Base-by-base conservation (phyloP, 2,329 filamentous ascomycete genomes). In the Orbilia brochopaga region DNA sequence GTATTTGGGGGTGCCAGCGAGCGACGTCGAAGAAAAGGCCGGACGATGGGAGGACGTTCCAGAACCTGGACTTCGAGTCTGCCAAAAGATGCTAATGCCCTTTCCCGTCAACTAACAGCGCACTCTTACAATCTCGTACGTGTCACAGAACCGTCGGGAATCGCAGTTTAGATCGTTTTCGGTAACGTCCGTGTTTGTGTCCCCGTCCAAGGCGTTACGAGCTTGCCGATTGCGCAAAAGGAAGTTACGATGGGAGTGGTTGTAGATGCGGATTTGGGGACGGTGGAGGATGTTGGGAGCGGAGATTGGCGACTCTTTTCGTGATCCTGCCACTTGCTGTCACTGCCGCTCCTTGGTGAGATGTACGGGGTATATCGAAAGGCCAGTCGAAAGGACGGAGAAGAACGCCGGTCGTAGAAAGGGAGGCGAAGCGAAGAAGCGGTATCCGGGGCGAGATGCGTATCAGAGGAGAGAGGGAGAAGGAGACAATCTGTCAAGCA, bases 391-490 rank as follows among this genome's bases (percentile, higher is more conserved):
- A 46, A 73, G 70, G 76, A 76, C 77, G 77, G 76, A 76, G 77
- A 75, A 77, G 76, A 74, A 75, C 77, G 75, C 78, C 76, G 55
- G 48, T 42, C 17, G 46, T 23, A 46, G 37, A 21, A 27, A 35
- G 44, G 46, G 42, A 44, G 10, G 17, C 5, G 32, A 64, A 23
- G 19, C 19, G 27, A 32, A 4, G 42, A 32, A 48, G 46, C 40
- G 37, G 53, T 66, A 63, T 48, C 46, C 69, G 30, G 50, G 65
- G 52, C 51, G 27, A 73, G 73, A 21, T 73, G 73, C 75, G 74
- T 75, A 65, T 67, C 50, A 69, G 73, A 37, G 76, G 73, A 11
- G 75, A 76, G 44, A 55, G 74, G 56, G 55, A 66, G 51, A 60
- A 74, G 69, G 65, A 4, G 52, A 24, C 11, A 24, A 48, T 51